Base-by-base conservation (phyloP, 148 eudicot species). In the Amaranthus hypochondriacus region DNA sequence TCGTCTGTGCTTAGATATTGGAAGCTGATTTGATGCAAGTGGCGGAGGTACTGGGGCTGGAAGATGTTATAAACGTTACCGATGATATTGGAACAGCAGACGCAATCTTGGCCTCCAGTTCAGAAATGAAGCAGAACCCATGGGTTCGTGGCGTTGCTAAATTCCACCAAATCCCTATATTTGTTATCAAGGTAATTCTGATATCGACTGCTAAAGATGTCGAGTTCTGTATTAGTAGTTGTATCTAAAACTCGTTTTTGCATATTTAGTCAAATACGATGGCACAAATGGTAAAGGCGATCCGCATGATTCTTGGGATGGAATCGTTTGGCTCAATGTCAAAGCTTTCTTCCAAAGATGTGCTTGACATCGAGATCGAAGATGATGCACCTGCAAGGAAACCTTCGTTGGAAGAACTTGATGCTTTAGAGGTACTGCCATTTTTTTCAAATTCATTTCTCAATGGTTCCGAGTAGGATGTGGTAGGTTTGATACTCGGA, bases 201-300 rank as follows among this genome's bases (percentile, higher is more conserved):
- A 59, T 47, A 28, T 73, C 56, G 14, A 60, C 42, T 48, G 12
- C 7, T 4, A 28, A 72, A 64, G 8, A 47, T n/a, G 9, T 15
- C 14, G 42, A 56, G 48, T 66, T 70, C 53, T 39, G 0, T 0
- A 6, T 14, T 10, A 15, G 56, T 9, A n/a, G 44, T 63, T 58
- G 6, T 56, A 48, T 71, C 54, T 68, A 8, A 43, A 58, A 13
- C 70, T 13, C 46, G 39, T 71, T 8, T 53, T 55, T 9, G n/a
- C 52, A n/a, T 64, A 14, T 87, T 80, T 86, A 95, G 97, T 92
- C 96, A 60, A 92, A 85, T 79, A 89, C 97, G 61, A 90, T 95
- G 97, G 96, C 97, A 60, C 96, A 92, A 81, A 90, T 95, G 92
- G 96, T 92, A 3, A 95, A 95, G 84, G 99, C 99, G 60, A 79